These are phyloP conservation scores for Solanum pinnatisectum DNA, from an alignment of 257 asterid genomes.

Conservation along the genomic window DNA sequence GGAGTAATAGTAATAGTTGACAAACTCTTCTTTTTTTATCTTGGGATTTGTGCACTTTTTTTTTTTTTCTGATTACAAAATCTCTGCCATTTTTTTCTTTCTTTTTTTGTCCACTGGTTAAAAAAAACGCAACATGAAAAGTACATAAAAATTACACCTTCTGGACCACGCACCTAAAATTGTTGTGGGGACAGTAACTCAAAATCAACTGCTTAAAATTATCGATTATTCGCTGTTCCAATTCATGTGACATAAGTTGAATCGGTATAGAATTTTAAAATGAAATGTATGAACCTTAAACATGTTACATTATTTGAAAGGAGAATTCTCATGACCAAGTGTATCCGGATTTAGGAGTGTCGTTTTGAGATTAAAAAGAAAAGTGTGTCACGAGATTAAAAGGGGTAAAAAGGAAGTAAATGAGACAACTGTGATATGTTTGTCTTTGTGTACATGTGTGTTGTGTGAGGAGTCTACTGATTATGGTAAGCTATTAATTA, in stretches of 20 bases:
- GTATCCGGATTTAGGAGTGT: not conserved
- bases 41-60: not conserved
- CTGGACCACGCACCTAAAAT: not conserved
- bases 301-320: not conserved
- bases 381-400: not conserved
- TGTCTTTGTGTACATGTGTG: not conserved
- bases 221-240: not conserved
- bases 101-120: not conserved
- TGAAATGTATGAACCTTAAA: not conserved
- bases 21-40: not conserved
- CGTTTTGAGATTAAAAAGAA: not conserved
- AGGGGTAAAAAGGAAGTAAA: not conserved
- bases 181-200: not conserved
- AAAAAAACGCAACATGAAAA: not conserved
- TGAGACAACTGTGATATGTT: not conserved
- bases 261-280: not conserved
- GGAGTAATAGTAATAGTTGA: not conserved
- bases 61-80: not conserved
- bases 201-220: not conserved
- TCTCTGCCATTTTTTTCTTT: not conserved
- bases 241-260: not conserved
- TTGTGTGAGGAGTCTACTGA: not conserved
- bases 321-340: not conserved
- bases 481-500: not conserved
- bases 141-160: not conserved